phyloP scores from a whole-genome alignment of 1,284 basidiomycete species.

The Anthracocystis setariae region DNA sequence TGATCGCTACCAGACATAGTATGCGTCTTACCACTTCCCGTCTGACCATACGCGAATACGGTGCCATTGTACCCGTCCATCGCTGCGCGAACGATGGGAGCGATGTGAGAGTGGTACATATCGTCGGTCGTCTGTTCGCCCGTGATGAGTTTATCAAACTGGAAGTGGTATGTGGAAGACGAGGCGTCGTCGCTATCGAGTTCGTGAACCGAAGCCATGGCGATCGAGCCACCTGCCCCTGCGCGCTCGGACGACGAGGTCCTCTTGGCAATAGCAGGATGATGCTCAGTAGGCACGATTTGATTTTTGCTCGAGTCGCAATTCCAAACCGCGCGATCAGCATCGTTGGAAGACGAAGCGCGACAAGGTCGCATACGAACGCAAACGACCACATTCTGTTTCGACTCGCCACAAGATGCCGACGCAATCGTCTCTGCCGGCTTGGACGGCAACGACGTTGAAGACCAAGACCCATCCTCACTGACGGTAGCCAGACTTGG shows the following conservation, averaged over 20 bases:
- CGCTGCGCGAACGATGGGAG: constrained; percentile 74
- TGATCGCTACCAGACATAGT: constrained; percentile 83
- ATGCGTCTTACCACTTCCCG: constrained; percentile 76
- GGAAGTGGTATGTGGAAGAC: constrained; percentile 60
- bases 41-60: constrained; percentile 91
- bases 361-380: constrained; percentile 57
- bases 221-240: constrained; percentile 17
- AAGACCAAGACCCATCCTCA: constrained; percentile 15
- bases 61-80: constrained; percentile 98
- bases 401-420: constrained; percentile 7
- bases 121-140: constrained; percentile 43
- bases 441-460: constrained; percentile 8
- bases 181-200: constrained; percentile 25
- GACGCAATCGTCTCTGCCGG: constrained; percentile 15
- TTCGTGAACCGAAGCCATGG: constrained; percentile 16
- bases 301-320: constrained; percentile 46
- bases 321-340: constrained; percentile 45
- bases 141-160: constrained; percentile 60
- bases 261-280: constrained; percentile 63
- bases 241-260: constrained; percentile 49
- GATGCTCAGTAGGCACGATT: constrained; percentile 61
- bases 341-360: constrained; percentile 2
- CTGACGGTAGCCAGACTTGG: constrained; percentile 11
- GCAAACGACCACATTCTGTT: constrained; percentile 66
- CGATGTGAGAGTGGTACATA: constrained; percentile 70